Percentiles rank a stretch among this genome's conserved stretches.
Evolutionary conservation across 163 green algal species (phyloP).

Genomic region (Prototheca cutis): DNA sequence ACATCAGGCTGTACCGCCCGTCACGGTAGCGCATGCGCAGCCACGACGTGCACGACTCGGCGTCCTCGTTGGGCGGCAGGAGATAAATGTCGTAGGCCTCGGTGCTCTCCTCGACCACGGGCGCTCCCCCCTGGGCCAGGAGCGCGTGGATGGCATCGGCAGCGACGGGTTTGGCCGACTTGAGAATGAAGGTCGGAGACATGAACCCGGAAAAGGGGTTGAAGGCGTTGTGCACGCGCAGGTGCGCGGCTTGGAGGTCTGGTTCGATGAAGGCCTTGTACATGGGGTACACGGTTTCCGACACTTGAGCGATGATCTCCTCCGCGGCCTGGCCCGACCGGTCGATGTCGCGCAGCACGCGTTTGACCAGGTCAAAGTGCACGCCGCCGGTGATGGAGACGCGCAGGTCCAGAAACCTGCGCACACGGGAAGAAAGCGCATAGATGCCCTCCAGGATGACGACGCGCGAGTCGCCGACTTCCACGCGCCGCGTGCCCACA

Average conservation of each 20-base stretch:
- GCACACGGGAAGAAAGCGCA: slow-evolving; percentile 57
- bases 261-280: slow-evolving; percentile 99
- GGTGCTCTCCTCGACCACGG: slow-evolving; percentile 3
- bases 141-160: no score
- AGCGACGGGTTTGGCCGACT: slow-evolving; percentile 45
- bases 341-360: slow-evolving; percentile 86
- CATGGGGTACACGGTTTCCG: slow-evolving; percentile 95
- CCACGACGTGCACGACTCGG: slow-evolving; percentile 88
- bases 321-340: slow-evolving; percentile 82
- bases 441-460: slow-evolving; percentile 93
- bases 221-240: slow-evolving; percentile 90
- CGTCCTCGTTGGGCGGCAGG: slow-evolving; percentile 75
- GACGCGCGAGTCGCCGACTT: slow-evolving; percentile 53
- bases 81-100: slow-evolving; percentile 93
- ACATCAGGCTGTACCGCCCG: slow-evolving; percentile 93
- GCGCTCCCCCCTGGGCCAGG: not conserved
- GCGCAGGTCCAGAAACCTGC: slow-evolving; percentile 60
- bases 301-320: slow-evolving; percentile 93
- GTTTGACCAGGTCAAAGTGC: slow-evolving; percentile 94
- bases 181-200: slow-evolving; percentile 90
- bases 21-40: slow-evolving; percentile 95
- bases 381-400: slow-evolving; percentile 78
- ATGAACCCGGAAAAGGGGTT: slow-evolving; percentile 97
- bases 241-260: slow-evolving; percentile 79
- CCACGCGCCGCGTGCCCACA: slow-evolving; percentile 57